Evolutionary conservation across 768 basidiomycete species (phyloP), one percentile per base, ranked within the genome.

Genomic region (Phylloporus rhodoxanthus): DNA sequence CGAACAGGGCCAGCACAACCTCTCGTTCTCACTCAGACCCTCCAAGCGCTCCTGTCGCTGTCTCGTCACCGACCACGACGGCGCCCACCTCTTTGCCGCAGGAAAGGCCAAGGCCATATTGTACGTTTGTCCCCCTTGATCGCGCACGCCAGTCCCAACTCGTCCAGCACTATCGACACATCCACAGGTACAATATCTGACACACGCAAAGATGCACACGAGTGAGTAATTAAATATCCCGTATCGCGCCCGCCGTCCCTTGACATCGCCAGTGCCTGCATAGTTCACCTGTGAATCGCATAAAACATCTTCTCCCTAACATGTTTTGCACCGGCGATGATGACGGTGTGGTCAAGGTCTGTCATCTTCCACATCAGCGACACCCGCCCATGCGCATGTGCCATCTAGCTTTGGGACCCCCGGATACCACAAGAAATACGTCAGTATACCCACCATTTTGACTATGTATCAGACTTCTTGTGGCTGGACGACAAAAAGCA

Each of bases 381-480:
- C n/a, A 1, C 30, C 26, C 39, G 15, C 32, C 13, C n/a, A 37
- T 26, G 21, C 21, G 36, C 39, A 44, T 25, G 26, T 43, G 28
- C 25, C 30, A 29, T 3, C 40, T 57, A 96, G 93, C 75, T 97
- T 21, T 96, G 93, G 93, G 93, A 96, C 64, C 82, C 87, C 19
- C 75, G 92, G 50, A 77, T 82, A 60, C 69, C 72, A 44, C 82
- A 82, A 8, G 73, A 76, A 39, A 70, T 85, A 15, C 77, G 84
- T 30, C 72, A 75, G 17, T 92, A 91, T 62, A 80, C 72, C 26
- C 94, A 96, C 43, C 94, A 97, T 60, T 92, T 86, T 63, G 93
- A 96, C 69, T 96, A 91, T 62, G 92, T 96, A 48, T 87, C 91
- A 32, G 92, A 93, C 65, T 92, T 96, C 68, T 69, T 88, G 33